phyloP scores from a whole-genome alignment of 306 rosid species.

The Cercis canadensis region DNA sequence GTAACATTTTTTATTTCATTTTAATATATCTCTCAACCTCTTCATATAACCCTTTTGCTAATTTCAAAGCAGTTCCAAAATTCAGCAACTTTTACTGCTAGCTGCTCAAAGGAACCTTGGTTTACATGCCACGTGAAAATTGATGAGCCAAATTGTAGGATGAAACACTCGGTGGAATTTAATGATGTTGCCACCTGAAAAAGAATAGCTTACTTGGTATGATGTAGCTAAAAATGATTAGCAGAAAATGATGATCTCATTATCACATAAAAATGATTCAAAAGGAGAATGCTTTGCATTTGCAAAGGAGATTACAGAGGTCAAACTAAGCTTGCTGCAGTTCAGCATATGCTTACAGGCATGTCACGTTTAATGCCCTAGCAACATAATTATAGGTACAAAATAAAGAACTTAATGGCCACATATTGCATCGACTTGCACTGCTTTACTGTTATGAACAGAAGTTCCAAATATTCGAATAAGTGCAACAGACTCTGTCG shows the following conservation, averaged over 20 bases:
- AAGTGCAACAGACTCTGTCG: constrained; percentile 72
- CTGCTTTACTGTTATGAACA: constrained; percentile 72
- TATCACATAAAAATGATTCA: neutral
- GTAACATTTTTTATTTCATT: no score
- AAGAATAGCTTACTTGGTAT: constrained; percentile 34
- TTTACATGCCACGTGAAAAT: constrained; percentile 98
- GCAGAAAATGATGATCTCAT: constrained; percentile 20
- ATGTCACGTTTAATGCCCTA: neutral
- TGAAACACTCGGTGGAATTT: no score
- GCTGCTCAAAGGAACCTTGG: constrained; percentile 83
- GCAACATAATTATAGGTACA: constrained; percentile 6
- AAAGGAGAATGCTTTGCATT: no score
- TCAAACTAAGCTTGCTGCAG: no score
- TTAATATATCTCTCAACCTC: no score
- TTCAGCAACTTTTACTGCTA: constrained; percentile 84
- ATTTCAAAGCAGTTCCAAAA: constrained; percentile 23
- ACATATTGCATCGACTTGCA: constrained; percentile 90
- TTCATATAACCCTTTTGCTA: no score
- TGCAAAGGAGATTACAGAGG: no score
- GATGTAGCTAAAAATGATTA: neutral
- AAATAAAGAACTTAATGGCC: constrained; percentile 24
- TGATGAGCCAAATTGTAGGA: no score
- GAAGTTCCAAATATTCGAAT: constrained; percentile 75
- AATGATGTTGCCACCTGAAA: no score
- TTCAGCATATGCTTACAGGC: no score